Conservation (phyloP, 179 eudicot genomes). For the Actinidia arguta region DNA sequence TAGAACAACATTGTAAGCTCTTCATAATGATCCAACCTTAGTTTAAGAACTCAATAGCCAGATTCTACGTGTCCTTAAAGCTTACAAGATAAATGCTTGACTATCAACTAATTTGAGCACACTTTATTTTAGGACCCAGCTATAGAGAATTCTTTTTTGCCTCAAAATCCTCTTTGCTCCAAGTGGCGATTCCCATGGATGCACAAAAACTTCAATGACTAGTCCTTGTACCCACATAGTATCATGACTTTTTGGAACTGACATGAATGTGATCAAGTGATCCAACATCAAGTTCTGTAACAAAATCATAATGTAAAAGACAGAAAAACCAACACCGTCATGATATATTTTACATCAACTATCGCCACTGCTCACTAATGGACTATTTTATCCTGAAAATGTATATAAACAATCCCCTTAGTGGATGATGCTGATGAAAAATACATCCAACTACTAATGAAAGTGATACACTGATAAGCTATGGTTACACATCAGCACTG, state of each 20-base stretch:
- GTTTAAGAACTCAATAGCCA: no score
- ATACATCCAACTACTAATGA: not conserved
- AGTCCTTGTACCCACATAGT: not conserved
- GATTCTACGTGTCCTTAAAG: no score
- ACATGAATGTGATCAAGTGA: not conserved
- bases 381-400: not conserved
- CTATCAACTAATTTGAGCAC: no score
- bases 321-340: not conserved
- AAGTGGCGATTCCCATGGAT: not conserved
- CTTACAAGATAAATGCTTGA: no score
- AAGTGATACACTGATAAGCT: not conserved
- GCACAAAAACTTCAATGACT: not conserved
- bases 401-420: no score
- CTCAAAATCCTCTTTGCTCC: not conserved
- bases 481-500: not conserved
- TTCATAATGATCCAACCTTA: no score
- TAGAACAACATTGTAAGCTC: no score
- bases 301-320: not conserved
- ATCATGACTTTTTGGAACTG: not conserved
- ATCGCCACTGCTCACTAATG: not conserved
- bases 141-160: no score
- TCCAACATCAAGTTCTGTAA: not conserved
- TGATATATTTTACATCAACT: not conserved
- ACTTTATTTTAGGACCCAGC: no score
- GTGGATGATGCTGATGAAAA: not conserved